Evolutionary conservation across 768 basidiomycete species (phyloP), one percentile per base, ranked within the genome.

Genomic region (Leccinum truebloodii): DNA sequence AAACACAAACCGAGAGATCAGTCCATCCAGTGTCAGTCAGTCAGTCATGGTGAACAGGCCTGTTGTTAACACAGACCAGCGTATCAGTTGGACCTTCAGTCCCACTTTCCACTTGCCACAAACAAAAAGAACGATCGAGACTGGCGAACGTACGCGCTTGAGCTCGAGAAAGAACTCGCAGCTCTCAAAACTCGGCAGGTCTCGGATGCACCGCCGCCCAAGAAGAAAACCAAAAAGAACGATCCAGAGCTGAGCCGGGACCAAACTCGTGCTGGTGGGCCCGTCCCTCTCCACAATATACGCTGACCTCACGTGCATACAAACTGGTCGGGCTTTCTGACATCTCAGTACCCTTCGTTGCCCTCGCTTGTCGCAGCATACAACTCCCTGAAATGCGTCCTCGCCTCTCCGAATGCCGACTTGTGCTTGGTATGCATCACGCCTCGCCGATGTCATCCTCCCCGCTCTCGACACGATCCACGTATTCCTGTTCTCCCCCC

Each of bases 101-200:
- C 73, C 9, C 58, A n/a, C 6, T 73, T 73, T 48, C 68, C 71
- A 1, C 22, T 59, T 26, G n/a, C 57, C 7, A 22, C 57, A 41
- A 37, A 54, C 20, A 24, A 37, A 32, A 32, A 12, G 3, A 28
- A 20, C 9, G 7, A 4, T 32, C 63, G 37, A 46, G 61, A 60
- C 12, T 73, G 73, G 73, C 65, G 66, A 52, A 55, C 59, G 5
- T 71, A 71, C 39, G 71, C 71, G 16, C 66, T 73, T 34, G 61
- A 61, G n/a, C 71, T 73, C n/a, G 73, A 73, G 58, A 59, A 59
- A 52, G 61, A 66, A 18, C 66, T 73, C 20, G 44, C 62, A 30
- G 34, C 35, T 1, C 62, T 73, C 44, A 64, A 71, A 49, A 46
- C 63, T 14, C 62, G 62, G 34, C 64, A 59, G 28, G 64, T 55